phyloP scores from a whole-genome alignment of 345 rosid genomes.

The Eucalyptus polybractea region DNA sequence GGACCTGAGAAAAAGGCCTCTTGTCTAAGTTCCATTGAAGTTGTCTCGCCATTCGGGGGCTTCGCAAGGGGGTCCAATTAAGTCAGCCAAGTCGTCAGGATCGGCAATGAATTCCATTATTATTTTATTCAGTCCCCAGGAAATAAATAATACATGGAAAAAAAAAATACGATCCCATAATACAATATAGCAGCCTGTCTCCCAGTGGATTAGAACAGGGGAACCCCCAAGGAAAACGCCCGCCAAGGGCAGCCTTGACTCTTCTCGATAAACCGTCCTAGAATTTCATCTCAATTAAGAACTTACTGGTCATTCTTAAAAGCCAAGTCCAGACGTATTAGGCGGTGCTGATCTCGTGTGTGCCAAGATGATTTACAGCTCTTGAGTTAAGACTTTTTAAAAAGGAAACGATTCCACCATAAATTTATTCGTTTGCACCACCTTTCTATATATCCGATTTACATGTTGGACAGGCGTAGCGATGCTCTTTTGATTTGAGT shows the following conservation, averaged over 20 bases:
- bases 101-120: not conserved
- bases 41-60: not conserved
- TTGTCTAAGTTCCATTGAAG: not conserved
- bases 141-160: not conserved
- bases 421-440: not conserved
- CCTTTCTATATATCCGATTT: not conserved
- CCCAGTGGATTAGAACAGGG: not conserved
- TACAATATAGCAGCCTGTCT: not conserved
- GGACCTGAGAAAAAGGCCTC: not conserved
- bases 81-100: not conserved
- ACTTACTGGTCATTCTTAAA: not conserved
- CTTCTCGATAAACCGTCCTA: not conserved
- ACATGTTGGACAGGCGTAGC: not conserved
- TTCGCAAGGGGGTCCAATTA: not conserved
- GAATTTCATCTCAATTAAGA: not conserved
- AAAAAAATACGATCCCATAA: not conserved
- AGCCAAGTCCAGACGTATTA: not conserved
- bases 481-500: not conserved
- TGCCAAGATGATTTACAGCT: not conserved
- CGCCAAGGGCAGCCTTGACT: not conserved
- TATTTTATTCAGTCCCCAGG: not conserved
- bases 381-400: not conserved
- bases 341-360: not conserved
- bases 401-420: not conserved
- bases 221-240: not conserved